Percentiles rank a stretch among this genome's conserved stretches.
phyloP scores from a whole-genome alignment of 1,284 basidiomycete genomes.

The Cutaneotrichosporon curvatum region DNA sequence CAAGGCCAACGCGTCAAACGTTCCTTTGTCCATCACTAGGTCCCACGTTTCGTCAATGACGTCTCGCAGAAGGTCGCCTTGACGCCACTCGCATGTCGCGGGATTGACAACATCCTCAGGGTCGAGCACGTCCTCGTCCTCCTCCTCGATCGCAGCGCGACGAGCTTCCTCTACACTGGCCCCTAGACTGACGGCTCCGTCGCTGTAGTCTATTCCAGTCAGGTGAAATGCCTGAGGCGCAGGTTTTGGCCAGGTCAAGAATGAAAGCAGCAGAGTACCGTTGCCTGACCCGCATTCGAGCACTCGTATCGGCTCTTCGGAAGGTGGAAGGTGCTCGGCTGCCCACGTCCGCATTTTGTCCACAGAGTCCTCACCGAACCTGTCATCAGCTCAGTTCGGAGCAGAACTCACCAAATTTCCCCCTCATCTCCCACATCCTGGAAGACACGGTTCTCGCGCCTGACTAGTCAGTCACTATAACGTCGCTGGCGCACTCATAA shows the following conservation, averaged over 20 bases:
- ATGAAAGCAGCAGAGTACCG: conserved; percentile 45
- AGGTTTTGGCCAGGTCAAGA: conserved; percentile 32
- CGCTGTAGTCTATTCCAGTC: conserved; percentile 45
- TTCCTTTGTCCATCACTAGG: conserved; percentile 46
- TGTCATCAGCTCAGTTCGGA: conserved; percentile 7
- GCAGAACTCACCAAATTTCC: conserved; percentile 39
- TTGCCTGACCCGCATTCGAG: conserved; percentile 44
- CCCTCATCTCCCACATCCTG: conserved; percentile 22
- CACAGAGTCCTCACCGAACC: conserved; percentile 44
- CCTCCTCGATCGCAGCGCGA: conserved; percentile 17
- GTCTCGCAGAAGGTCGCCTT: conserved; percentile 36
- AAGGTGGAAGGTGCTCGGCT: conserved; percentile 25
- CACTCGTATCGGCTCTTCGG: conserved; percentile 24
- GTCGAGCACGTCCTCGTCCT: conserved; percentile 21
- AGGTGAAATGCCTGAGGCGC: conserved; percentile 29
- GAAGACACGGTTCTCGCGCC: conserved; percentile 45
- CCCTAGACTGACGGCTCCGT: conserved; percentile 29
- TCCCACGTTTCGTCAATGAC: conserved; percentile 41
- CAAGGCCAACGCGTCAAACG: conserved; percentile 44
- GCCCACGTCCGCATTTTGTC: conserved; percentile 45
- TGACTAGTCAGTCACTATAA: conserved; percentile 7
- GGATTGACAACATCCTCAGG: conserved; percentile 36
- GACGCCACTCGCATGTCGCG: conserved; percentile 33
- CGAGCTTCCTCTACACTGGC: conserved; percentile 27
- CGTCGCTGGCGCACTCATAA: conserved; percentile 34